These are phyloP conservation scores for Diplocarpon mali DNA, from an alignment of 2,329 filamentous ascomycete species.

Conservation along the genomic window DNA sequence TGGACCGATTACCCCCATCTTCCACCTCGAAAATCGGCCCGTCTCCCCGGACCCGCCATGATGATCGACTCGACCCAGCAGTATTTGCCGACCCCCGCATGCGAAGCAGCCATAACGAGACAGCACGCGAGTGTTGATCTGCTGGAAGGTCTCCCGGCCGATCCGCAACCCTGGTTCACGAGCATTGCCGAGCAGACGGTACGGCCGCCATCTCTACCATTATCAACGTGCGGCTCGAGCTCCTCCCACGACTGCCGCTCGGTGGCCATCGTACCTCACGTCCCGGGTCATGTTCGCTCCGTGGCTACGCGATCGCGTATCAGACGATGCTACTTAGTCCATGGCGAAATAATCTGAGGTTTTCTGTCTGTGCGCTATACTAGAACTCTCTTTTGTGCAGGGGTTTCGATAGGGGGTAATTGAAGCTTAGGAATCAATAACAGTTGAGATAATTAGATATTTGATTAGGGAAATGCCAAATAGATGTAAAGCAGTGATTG, in stretches of 20 bases:
- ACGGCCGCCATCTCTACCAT: constrained; percentile 28
- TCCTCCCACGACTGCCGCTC: constrained; percentile 61
- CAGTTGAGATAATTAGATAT: no score
- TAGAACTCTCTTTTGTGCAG: no score
- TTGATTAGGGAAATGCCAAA: no score
- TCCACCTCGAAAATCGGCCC: constrained; percentile 61
- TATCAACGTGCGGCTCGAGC: constrained; percentile 66
- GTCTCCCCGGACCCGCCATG: constrained; percentile 70
- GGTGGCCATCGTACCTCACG: constrained; percentile 66
- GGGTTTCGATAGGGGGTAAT: no score
- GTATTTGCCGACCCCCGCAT: constrained; percentile 71
- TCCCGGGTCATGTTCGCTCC: constrained; percentile 36
- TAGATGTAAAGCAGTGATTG: no score
- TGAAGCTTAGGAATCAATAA: no score
- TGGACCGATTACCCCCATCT: constrained; percentile 57
- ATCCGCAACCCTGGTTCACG: constrained; percentile 74
- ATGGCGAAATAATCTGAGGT: no score
- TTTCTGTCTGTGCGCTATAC: no score
- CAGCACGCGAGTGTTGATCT: constrained; percentile 78
- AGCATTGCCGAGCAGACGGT: constrained; percentile 79
- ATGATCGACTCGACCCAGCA: constrained; percentile 82
- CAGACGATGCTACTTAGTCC: constrained; percentile 69
- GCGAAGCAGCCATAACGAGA: constrained; percentile 51
- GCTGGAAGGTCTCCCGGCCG: constrained; percentile 32
- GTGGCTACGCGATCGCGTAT: constrained; percentile 42